Evolutionary conservation across 2,329 filamentous ascomycete genomes (phyloP), one percentile per base, ranked within the genome.

Genomic region (Cryphonectria parasitica): DNA sequence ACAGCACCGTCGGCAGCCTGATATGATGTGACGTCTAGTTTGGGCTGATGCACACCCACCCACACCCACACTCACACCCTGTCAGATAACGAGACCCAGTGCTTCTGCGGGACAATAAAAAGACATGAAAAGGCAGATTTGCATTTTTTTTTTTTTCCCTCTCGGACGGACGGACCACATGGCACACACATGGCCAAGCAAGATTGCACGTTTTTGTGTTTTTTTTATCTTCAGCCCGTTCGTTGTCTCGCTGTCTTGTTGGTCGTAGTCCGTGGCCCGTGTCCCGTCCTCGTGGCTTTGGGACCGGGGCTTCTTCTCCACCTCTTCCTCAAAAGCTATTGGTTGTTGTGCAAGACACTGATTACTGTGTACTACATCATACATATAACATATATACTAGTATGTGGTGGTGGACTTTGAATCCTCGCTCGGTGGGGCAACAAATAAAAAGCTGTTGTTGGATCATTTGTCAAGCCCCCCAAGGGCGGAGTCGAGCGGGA

Each of bases 161-260:
- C 7, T 34, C 7, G 34, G 54, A 10, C 17, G n/a, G 10, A 19
- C 60, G 36, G 56, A 62, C 69, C 69, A 71, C 69, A 71, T 71
- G 69, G 69, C 69, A 22, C 31, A 64, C 66, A 62, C 69, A 71
- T 64, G 69, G 69, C 45, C 56, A 31, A 39, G 43, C 31, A 13
- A 25, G 17, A 49, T n/a, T 60, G 45, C 39, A 28, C 58, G 39
- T 39, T 22, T 45, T 2, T n/a, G 6, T n/a, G 8, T 41, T 28
- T 25, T 2, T 49, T 10, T 19, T n/a, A n/a, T n/a, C n/a, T 49
- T n/a, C 45, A 49, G 45, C 45, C 22, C 45, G 43, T 45, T 17
- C 17, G 43, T 15, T 19, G 43, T 45, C 41, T 13, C 41, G 15
- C 15, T 43, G 41, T 17, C 15, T 39, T 6, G 3, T 39, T 39